These are phyloP conservation scores for Imleria badia DNA, from an alignment of 768 basidiomycete species.

Conservation along the genomic window DNA sequence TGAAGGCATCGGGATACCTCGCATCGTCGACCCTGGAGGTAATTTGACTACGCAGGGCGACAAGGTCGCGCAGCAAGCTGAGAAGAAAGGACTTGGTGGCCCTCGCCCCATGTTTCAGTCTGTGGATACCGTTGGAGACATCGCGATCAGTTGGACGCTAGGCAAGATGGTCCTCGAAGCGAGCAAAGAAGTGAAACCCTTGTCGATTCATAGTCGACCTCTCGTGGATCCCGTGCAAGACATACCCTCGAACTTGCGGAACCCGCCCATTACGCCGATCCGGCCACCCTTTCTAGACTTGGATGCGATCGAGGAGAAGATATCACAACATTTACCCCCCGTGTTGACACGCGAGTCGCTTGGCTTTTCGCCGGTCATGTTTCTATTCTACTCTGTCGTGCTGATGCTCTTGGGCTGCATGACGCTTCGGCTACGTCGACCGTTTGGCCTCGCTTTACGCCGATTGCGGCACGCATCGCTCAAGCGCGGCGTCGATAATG, in stretches of 20 bases:
- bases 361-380: slow-evolving; percentile 69
- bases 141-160: slow-evolving; percentile 96
- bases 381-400: slow-evolving; percentile 53
- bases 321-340: slow-evolving; percentile 66
- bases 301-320: slow-evolving; percentile 57
- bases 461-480: slow-evolving; percentile 44
- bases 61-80: slow-evolving; percentile 72
- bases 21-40: slow-evolving; percentile 84
- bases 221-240: slow-evolving; percentile 75
- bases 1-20: slow-evolving; percentile 92
- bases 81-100: slow-evolving; percentile 75
- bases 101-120: slow-evolving; percentile 87
- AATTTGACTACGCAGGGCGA: slow-evolving; percentile 69
- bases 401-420: slow-evolving; percentile 44
- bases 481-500: slow-evolving; percentile 28
- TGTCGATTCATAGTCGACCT: slow-evolving; percentile 48
- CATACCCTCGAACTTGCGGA: slow-evolving; percentile 49
- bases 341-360: slow-evolving; percentile 62
- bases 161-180: slow-evolving; percentile 99
- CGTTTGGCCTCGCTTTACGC: slow-evolving; percentile 44
- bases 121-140: slow-evolving; percentile 86
- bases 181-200: slow-evolving; percentile 73
- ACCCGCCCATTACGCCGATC: slow-evolving; percentile 56
- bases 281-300: slow-evolving; percentile 61
- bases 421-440: slow-evolving; percentile 57